Base-by-base conservation (phyloP, 306 rosid species). In the Ammopiptanthus mongolicus region DNA sequence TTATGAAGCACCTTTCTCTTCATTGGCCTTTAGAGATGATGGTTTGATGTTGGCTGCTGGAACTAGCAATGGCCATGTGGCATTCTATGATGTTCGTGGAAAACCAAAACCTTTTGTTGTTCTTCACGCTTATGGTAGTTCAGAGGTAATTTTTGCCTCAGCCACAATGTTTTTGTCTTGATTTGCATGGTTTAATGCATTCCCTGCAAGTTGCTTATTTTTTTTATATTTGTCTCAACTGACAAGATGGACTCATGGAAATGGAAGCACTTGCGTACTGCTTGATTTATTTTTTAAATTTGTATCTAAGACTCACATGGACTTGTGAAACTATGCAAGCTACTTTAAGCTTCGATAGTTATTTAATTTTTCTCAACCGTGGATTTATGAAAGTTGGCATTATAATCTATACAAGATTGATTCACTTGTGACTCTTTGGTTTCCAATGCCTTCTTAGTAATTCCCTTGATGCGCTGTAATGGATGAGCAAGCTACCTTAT, bases 31-130 rank as follows among this genome's bases (percentile, higher is more conserved):
- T 83, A 85, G 88, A 88, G 99, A 92, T 73, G 97, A 96, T 83
- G 99, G 99, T 74, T 90, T 76, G 92, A 87, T 89, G 86, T 91
- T 96, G 53, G 97, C 96, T 60, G 98, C 98, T 75, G 99, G 98
- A 86, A 96, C 98, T 58, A 90, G 99, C 86, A 92, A 89, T 69
- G 99, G 99, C 34, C 89, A 91, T 39, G 97, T 96, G 70, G 98
- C 90, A 57, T 90, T 96, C 89, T 92, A 92, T 64, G 98, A 96
- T 78, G 92, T 96, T 60, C 98, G 98, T 73, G 98, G 96, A 75
- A 96, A 96, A 78, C 97, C 96, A 46, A 93, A 92, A 82, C 99
- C 99, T 62, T 82, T 89, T 77, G 92, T 84, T 52, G 93, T 89
- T 84, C 98, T 96, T 73, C 95, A 91, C 29, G 98, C 99, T 34